These are phyloP conservation scores for Graphilbum sp. DNA, from an alignment of 2,329 filamentous ascomycete species.

Conservation along the genomic window DNA sequence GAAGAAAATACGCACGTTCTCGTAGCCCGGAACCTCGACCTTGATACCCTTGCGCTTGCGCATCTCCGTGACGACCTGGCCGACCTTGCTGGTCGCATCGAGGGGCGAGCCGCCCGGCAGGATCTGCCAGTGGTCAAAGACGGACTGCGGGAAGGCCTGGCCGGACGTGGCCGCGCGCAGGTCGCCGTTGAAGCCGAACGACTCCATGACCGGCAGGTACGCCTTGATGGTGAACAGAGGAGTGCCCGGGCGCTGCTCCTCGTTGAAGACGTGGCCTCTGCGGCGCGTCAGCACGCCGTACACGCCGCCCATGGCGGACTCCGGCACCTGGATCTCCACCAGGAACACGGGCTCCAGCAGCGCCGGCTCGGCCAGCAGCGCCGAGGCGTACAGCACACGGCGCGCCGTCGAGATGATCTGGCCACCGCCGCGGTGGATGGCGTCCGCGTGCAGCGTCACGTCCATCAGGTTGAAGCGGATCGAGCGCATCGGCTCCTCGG, in stretches of 20 bases:
- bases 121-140: conserved; percentile 98
- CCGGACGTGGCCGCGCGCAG: conserved; percentile 85
- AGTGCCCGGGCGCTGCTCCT: conserved; percentile 96
- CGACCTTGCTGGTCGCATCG: conserved; percentile 67
- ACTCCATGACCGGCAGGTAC: conserved; percentile 24
- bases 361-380: conserved; percentile 79
- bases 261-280: conserved; percentile 97
- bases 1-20: conserved; percentile 61
- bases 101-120: conserved; percentile 87
- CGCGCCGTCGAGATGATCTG: conserved; percentile 96
- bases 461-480: conserved; percentile 98
- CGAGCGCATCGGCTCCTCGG: conserved; percentile 95
- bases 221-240: conserved; percentile 86
- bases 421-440: conserved; percentile 98
- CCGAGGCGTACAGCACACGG: conserved; percentile 89
- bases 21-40: conserved; percentile 78
- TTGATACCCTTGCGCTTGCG: conserved; percentile 99
- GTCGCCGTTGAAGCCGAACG: conserved; percentile 83
- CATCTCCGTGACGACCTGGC: conserved; percentile 71
- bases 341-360: conserved; percentile 97
- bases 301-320: conserved; percentile 98
- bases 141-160: conserved; percentile 96
- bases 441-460: conserved; percentile 98
- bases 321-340: conserved; percentile 97
- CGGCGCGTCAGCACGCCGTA: conserved; percentile 96